A percentile compares a stretch with the other conserved stretches of the same genome.
These are phyloP conservation scores for Acacia melanoxylon DNA, from an alignment of 306 rosid species.

Conservation along the genomic window DNA sequence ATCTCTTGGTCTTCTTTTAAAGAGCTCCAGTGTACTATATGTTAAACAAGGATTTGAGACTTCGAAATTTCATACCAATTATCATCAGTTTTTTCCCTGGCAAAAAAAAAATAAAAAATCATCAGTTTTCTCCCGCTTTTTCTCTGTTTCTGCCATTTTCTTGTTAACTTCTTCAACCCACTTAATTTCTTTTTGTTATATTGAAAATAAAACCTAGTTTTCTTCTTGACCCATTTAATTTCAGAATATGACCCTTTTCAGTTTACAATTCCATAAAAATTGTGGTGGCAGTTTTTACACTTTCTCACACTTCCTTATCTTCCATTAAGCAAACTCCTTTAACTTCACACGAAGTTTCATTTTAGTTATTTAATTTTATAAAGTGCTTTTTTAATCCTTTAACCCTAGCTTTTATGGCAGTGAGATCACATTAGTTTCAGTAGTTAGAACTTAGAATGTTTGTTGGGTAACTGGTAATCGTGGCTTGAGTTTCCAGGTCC, in stretches of 20 bases:
- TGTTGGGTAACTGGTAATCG: no score
- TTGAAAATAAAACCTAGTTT: neutral
- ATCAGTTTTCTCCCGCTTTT: no score
- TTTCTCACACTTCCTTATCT: neutral
- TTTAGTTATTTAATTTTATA: no score
- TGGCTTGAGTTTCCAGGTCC: no score
- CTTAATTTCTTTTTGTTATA: neutral
- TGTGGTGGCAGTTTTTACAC: neutral
- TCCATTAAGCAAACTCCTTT: neutral
- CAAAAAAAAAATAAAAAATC: no score
- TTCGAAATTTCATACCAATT: neutral
- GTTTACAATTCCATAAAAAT: neutral
- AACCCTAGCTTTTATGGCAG: no score
- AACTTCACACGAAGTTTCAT: no score
- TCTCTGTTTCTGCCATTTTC: neutral
- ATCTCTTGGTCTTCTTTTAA: neutral
- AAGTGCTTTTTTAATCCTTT: no score
- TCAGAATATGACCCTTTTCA: neutral
- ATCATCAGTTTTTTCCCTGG: neutral
- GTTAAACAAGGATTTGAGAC: neutral
- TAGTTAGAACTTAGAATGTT: no score
- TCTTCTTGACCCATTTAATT: neutral
- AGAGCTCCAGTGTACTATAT: neutral
- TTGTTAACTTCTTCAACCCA: neutral
- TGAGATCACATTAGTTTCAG: no score